Evolutionary conservation across 345 rosid genomes (phyloP).

Genomic region (Angophora floribunda): DNA sequence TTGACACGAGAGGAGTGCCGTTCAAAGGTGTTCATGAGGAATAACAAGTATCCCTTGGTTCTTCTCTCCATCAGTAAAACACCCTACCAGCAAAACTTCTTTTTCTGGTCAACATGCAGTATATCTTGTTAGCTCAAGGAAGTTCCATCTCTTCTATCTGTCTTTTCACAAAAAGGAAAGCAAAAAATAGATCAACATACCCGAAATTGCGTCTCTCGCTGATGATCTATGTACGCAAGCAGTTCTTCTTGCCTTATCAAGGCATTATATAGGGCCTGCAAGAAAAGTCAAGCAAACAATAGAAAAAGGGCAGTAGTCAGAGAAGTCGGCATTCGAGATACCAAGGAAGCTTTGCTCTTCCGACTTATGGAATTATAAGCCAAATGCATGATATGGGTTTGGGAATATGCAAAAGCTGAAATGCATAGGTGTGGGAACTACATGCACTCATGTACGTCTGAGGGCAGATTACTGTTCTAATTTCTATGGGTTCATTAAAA

Average conservation of each 20-base stretch:
- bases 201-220: constrained; percentile 65
- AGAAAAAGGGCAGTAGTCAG: background rate
- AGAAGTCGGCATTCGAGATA: background rate
- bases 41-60: background rate
- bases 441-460: background rate
- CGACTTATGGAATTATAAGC: background rate
- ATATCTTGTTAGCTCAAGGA: background rate
- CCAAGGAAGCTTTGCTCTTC: background rate
- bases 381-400: background rate
- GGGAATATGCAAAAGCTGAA: background rate
- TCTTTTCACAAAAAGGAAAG: background rate
- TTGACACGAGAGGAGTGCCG: background rate
- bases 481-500: background rate
- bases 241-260: constrained; percentile 94
- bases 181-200: constrained; percentile 12
- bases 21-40: background rate
- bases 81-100: constrained; percentile 55
- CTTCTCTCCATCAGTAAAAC: background rate
- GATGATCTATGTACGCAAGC: constrained; percentile 87
- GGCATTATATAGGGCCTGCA: constrained; percentile 87
- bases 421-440: background rate
- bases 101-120: constrained; percentile 31
- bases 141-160: background rate
- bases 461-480: background rate
- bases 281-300: background rate